Percentiles rank a stretch among this genome's conserved stretches.
Conservation (phyloP, 768 basidiomycete genomes). For the Phaeolepiota aurea region DNA sequence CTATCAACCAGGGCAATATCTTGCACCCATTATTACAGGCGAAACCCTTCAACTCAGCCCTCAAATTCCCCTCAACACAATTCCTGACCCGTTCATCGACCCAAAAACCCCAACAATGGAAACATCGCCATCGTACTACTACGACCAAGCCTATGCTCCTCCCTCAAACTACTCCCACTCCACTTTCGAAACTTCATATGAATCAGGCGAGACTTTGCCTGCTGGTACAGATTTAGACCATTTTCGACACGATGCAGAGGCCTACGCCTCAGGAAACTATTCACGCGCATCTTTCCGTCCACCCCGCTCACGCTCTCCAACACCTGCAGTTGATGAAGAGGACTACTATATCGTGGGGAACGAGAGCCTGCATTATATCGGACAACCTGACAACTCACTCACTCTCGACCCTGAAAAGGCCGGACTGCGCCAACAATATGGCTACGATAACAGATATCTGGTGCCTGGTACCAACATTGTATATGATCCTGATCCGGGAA, state of each 20-base stretch:
- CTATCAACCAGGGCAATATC: conserved; percentile 54
- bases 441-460: conserved; percentile 6
- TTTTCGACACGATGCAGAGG: conserved; percentile 58
- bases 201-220: conserved; percentile 23
- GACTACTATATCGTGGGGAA: conserved; percentile 55
- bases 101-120: conserved; percentile 15
- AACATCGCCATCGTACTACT: conserved; percentile 18
- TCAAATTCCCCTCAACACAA: conserved; percentile 1
- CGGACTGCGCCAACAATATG: conserved; percentile 13
- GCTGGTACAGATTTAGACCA: conserved; percentile 40
- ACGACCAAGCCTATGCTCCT: conserved; percentile 26
- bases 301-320: conserved; percentile 68
- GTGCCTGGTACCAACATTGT: conserved; percentile 14
- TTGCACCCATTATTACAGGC: conserved; percentile 57
- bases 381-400: conserved; percentile 17
- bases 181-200: conserved; percentile 14
- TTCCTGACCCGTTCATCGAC: conserved; percentile 19
- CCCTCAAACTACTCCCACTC: conserved; percentile 22
- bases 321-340: conserved; percentile 67
- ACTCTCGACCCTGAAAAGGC: conserved; percentile 33
- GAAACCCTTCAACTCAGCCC: conserved; percentile 49
- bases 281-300: conserved; percentile 38
- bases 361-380: conserved; percentile 48
- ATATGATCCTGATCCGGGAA: conserved; percentile 34
- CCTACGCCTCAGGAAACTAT: conserved; percentile 57